These are phyloP conservation scores for Wickerhamomyces xylosicus DNA, from an alignment of 805 yeast genomes.

Conservation along the genomic window DNA sequence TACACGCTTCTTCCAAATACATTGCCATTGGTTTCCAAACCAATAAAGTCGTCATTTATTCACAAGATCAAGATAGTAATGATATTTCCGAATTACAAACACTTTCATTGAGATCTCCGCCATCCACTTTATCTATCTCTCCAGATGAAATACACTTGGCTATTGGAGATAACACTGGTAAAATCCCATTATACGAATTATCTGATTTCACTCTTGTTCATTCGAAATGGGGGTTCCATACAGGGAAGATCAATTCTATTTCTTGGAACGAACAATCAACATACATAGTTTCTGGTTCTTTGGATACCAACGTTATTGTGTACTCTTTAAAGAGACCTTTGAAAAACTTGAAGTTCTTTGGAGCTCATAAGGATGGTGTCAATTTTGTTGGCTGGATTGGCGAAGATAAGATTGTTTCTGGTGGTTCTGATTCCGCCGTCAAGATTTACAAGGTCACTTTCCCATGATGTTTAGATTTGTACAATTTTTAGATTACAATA, in stretches of 20 bases:
- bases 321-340: conserved; percentile 75
- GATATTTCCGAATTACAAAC: conserved; percentile 22
- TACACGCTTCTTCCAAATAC: conserved; percentile 31
- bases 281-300: conserved; percentile 66
- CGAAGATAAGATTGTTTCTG: conserved; percentile 43
- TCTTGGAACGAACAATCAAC: conserved; percentile 72
- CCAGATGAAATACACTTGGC: conserved; percentile 64
- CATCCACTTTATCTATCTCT: conserved; percentile 56
- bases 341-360: conserved; percentile 60
- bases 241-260: conserved; percentile 67
- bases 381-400: conserved; percentile 59
- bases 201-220: conserved; percentile 50
- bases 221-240: conserved; percentile 93
- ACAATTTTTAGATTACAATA: neutral
- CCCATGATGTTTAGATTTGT: conserved; percentile 2
- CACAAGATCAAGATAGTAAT: conserved; percentile 17
- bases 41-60: conserved; percentile 30
- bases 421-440: conserved; percentile 75
- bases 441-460: conserved; percentile 51
- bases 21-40: conserved; percentile 40
- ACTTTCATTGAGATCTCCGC: conserved; percentile 42
- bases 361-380: conserved; percentile 88
- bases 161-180: conserved; percentile 81
- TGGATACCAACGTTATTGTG: conserved; percentile 73
- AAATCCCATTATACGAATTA: conserved; percentile 62